Base-by-base conservation (phyloP, 164 flowering plant species). In the Pachysandra terminalis region DNA sequence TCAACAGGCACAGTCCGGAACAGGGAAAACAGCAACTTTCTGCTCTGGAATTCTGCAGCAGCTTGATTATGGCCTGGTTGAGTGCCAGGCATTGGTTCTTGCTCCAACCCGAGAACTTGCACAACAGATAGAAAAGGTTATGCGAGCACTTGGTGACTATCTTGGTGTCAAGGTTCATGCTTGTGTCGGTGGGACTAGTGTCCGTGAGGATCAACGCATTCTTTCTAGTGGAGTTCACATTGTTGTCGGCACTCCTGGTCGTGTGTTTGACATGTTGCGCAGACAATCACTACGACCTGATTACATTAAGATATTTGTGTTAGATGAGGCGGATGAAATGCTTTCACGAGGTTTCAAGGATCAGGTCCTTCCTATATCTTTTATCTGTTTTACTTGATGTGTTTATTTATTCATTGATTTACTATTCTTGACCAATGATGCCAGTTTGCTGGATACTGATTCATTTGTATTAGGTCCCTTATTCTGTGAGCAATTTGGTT, bases 51-150 rank as follows among this genome's bases (percentile, higher is more conserved):
- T 87, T 28, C 65, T 86, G 53, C 85, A 86, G 72, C 90, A 83
- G 71, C 81, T 87, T 25, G 87, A 87, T 72, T 87, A 81, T 71
- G 68, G 66, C 52, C 27, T 78, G 23, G 79, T 83, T 9, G 71
- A 84, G 19, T 87, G 92, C 72, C 92, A 87, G 63, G 81, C 85
- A 0, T 78, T 87, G 80, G 88, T 85, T 68, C 74, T 87, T 59
- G 92, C 90, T 9, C 92, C 90, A 17, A 87, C 92, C 26, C 71
- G 92, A 24, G 92, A 86, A 65, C 86, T 87, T 59, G 92, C 92
- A 2, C 92, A 87, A 28, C 88, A 86, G 73, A 87, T 84, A 70
- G 90, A 87, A 77, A 87, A 86, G 74, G 92, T 87, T 53, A 87
- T 86, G 92, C 71, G 88, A 24, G 90, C 92, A 0, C 84, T 87